Conservation (phyloP, 495 filamentous ascomycete species). For the Penicillium steckii region DNA sequence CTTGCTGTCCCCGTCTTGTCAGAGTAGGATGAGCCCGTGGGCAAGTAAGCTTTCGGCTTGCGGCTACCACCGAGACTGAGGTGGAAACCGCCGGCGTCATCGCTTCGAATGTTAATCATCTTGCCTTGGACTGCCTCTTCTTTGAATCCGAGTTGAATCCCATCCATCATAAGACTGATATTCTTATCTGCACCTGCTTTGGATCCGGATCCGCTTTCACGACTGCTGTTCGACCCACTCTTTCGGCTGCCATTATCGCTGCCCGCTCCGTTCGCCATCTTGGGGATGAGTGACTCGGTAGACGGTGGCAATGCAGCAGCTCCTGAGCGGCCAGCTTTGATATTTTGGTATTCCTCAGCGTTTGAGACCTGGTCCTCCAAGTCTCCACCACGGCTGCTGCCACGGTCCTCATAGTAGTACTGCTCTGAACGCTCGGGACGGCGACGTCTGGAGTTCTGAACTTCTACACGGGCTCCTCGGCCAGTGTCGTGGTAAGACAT, state of each 20-base stretch:
- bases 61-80: slow-evolving; percentile 38
- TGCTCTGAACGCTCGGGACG: slow-evolving; percentile 14
- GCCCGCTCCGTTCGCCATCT: slow-evolving; percentile 26
- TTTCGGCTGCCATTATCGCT: slow-evolving; percentile 49
- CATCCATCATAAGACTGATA: slow-evolving; percentile 44
- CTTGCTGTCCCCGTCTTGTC: slow-evolving; percentile 32
- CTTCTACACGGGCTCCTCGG: slow-evolving; percentile 30
- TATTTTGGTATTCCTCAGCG: slow-evolving; percentile 43
- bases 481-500: slow-evolving; percentile 33
- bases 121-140: slow-evolving; percentile 38
- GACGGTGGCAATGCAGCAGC: slow-evolving; percentile 31
- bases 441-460: slow-evolving; percentile 36
- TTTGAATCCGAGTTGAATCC: slow-evolving; percentile 42
- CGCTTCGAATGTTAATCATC: slow-evolving; percentile 42
- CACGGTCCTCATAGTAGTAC: slow-evolving; percentile 31
- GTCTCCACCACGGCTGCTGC: slow-evolving; percentile 11
- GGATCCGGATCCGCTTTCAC: slow-evolving; percentile 36
- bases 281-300: slow-evolving; percentile 33
- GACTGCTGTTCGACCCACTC: slow-evolving; percentile 46
- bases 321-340: slow-evolving; percentile 24
- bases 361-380: slow-evolving; percentile 29
- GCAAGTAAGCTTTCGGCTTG: slow-evolving; percentile 38
- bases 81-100: slow-evolving; percentile 37
- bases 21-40: slow-evolving; percentile 28
- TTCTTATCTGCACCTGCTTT: slow-evolving; percentile 38